Evolutionary conservation across 2,329 filamentous ascomycete species (phyloP), one percentile per base, ranked within the genome.

Genomic region (Ophidiomyces ophidiicola): DNA sequence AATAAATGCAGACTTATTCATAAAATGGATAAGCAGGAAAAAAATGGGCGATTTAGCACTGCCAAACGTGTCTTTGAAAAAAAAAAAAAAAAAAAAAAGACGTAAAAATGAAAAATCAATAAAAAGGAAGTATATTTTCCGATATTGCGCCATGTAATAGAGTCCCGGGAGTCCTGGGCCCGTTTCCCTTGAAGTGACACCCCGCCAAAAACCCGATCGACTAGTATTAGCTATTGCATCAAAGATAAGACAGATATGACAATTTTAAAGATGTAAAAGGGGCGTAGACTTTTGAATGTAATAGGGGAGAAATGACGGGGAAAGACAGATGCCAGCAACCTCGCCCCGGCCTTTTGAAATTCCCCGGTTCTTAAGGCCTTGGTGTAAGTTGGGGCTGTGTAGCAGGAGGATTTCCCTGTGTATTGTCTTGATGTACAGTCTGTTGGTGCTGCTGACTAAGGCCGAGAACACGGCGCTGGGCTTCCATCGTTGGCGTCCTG

Each of bases 401-500:
- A 42, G 31, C 17, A 29, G 14, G 21, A 29, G 30, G 11, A 7
- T 32, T 43, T 15, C 36, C 39, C 14, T 42, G 39, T 15, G 12
- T 35, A 32, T 33, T 32, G 20, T 37, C 28, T 20, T 38, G 39
- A 31, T 41, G 32, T 12, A 33, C 6, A 32, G 33, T 21, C 5
- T 32, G 32, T 30, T 57, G 52, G 14, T 45, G 38, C 14, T 50
- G 54, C 19, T 62, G 59, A 21, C 57, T 58, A 4, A 58, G 59
- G 5, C 50, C 50, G 4, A 58, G 51, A 21, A 48, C 53, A 42
- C 58, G 56, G 11, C 54, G 54, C 20, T 47, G 46, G 29, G 54
- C 50, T 14, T 56, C 53, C 4, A 56, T 53, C 32, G 61, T 39
- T 30, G 62, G 60, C n/a, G 55, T 50, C 44, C 58, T 60, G 31